Conservation (phyloP, 306 rosid species). For the Notholithocarpus densiflorus region DNA sequence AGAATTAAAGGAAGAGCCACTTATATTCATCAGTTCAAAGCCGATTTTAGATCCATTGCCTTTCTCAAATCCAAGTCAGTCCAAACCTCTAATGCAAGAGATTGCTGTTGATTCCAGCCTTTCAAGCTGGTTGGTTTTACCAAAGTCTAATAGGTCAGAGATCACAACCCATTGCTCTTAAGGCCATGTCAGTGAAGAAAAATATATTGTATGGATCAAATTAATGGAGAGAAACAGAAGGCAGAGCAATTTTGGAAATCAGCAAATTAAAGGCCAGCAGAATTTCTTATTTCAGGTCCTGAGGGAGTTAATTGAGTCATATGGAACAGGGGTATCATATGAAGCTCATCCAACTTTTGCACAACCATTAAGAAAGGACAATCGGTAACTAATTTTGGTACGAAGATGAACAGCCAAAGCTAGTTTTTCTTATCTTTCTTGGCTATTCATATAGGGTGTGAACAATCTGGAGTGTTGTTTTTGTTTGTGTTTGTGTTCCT, state of each 20-base stretch:
- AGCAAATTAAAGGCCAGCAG: slow-evolving; percentile 5
- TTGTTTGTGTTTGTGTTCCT: slow-evolving; percentile 38
- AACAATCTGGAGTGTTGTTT: slow-evolving; percentile 31
- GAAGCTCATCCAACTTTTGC: slow-evolving; percentile 5
- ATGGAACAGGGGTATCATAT: not conserved
- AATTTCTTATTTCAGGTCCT: not conserved
- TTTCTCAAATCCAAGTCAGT: slow-evolving; percentile 30
- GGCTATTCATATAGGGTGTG: slow-evolving; percentile 27
- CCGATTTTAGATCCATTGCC: slow-evolving; percentile 26
- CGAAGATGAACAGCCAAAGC: not conserved
- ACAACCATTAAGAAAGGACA: slow-evolving; percentile 16
- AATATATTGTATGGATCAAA: slow-evolving; percentile 6
- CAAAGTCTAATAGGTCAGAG: slow-evolving; percentile 25
- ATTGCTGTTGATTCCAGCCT: slow-evolving; percentile 70
- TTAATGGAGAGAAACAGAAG: not conserved
- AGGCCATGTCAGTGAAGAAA: slow-evolving; percentile 2
- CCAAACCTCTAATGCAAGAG: slow-evolving; percentile 60
- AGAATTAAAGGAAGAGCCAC: slow-evolving; percentile 29
- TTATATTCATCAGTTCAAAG: slow-evolving; percentile 17
- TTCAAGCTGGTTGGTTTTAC: slow-evolving; percentile 70
- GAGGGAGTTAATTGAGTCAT: not conserved
- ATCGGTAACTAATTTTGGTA: slow-evolving; percentile 4
- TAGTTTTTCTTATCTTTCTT: slow-evolving; percentile 21
- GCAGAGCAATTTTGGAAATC: not conserved
- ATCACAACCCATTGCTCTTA: slow-evolving; percentile 41